These are phyloP conservation scores for Arxiozyma bovina DNA, from an alignment of 1,139 yeast genomes.

Conservation along the genomic window DNA sequence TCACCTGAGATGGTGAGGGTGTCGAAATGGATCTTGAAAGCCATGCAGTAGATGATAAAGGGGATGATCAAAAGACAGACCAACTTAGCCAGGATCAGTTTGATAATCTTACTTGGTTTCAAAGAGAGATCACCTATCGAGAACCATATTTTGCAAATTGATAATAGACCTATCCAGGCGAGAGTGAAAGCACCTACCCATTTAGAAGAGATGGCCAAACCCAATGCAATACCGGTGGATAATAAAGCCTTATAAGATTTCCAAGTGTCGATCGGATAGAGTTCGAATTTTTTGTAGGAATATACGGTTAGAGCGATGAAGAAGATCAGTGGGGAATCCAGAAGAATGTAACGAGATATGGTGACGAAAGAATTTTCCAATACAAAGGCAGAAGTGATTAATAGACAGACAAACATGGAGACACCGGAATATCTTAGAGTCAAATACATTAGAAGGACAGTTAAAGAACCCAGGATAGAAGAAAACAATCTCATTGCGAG, in stretches of 20 bases:
- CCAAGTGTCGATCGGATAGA: slow-evolving; percentile 59
- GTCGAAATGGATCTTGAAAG: slow-evolving; percentile 74
- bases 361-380: slow-evolving; percentile 84
- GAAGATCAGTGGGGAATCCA: slow-evolving; percentile 85
- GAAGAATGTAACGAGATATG: slow-evolving; percentile 78
- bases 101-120: slow-evolving; percentile 22
- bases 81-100: slow-evolving; percentile 45
- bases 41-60: slow-evolving; percentile 50
- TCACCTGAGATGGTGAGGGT: slow-evolving; percentile 70
- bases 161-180: slow-evolving; percentile 80
- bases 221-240: slow-evolving; percentile 73
- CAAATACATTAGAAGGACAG: slow-evolving; percentile 65
- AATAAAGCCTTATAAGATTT: slow-evolving; percentile 65
- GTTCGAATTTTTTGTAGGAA: slow-evolving; percentile 72
- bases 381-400: slow-evolving; percentile 58
- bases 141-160: slow-evolving; percentile 77
- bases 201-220: slow-evolving; percentile 80
- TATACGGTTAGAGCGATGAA: slow-evolving; percentile 84
- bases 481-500: slow-evolving; percentile 80
- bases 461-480: slow-evolving; percentile 71
- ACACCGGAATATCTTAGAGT: slow-evolving; percentile 85
- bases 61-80: slow-evolving; percentile 63
- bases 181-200: slow-evolving; percentile 97
- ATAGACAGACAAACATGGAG: slow-evolving; percentile 61
- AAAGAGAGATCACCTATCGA: slow-evolving; percentile 69